Evolutionary conservation across 331 rosid genomes (phyloP).

Genomic region (Quercus phellos): DNA sequence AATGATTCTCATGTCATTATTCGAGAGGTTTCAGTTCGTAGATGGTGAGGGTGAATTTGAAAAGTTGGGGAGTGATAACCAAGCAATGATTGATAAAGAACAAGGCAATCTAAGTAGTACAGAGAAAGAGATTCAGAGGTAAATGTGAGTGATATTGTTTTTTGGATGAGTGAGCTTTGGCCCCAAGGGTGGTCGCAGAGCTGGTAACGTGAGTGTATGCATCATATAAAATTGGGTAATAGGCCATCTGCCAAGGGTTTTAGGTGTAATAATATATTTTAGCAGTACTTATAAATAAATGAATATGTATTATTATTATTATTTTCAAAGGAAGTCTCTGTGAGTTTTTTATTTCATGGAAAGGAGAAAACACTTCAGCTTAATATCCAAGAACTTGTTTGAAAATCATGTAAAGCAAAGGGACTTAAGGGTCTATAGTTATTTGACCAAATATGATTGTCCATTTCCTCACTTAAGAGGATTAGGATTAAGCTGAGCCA

Average conservation of each 20-base stretch:
- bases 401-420: too few species aligned
- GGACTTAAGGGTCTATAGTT: too few species aligned
- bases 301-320: background rate
- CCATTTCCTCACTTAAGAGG: background rate
- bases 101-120: constrained; percentile 28
- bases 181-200: too few species aligned
- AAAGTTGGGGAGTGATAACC: constrained; percentile 23
- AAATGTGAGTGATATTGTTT: constrained; percentile 6
- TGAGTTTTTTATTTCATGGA: background rate
- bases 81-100: constrained; percentile 23
- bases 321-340: background rate
- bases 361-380: background rate
- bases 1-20: constrained; percentile 46
- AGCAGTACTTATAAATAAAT: too few species aligned
- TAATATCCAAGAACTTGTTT: background rate
- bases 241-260: background rate
- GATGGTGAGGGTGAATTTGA: constrained; percentile 40
- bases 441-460: too few species aligned
- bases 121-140: constrained; percentile 60
- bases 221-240: background rate
- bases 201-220: too few species aligned
- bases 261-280: too few species aligned
- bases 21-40: constrained; percentile 45
- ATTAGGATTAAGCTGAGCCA: background rate
- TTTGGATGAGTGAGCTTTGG: too few species aligned